Percentiles rank a stretch among this genome's conserved stretches.
phyloP scores from a whole-genome alignment of 2,329 filamentous ascomycete species.

The Sclerotiophoma versabilis region DNA sequence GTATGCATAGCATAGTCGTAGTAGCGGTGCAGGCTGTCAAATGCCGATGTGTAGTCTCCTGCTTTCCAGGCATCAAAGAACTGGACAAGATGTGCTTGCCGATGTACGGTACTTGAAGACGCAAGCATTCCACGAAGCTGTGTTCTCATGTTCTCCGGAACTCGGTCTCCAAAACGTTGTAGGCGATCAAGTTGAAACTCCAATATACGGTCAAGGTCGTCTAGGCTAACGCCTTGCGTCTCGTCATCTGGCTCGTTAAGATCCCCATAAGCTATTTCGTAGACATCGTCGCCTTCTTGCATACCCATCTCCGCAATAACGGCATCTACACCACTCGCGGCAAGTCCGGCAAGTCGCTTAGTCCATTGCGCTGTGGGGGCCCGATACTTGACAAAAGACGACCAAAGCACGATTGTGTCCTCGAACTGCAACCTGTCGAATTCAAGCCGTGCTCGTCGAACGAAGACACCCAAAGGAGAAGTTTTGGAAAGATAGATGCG shows the following conservation, averaged over 20 bases:
- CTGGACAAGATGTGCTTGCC: slow-evolving; percentile 77
- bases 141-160: slow-evolving; percentile 76
- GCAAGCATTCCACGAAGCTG: slow-evolving; percentile 73
- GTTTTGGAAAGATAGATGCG: slow-evolving; percentile 71
- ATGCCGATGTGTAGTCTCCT: slow-evolving; percentile 87
- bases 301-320: slow-evolving; percentile 67
- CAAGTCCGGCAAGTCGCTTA: slow-evolving; percentile 47
- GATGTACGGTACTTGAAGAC: slow-evolving; percentile 72
- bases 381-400: slow-evolving; percentile 79
- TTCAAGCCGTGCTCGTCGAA: slow-evolving; percentile 79
- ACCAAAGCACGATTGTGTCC: slow-evolving; percentile 81
- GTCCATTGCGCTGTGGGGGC: slow-evolving; percentile 74
- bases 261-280: slow-evolving; percentile 59
- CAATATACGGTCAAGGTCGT: slow-evolving; percentile 80
- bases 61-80: slow-evolving; percentile 93
- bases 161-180: slow-evolving; percentile 82
- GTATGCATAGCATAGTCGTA: slow-evolving; percentile 96
- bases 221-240: slow-evolving; percentile 67
- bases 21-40: slow-evolving; percentile 91
- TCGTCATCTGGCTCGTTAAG: slow-evolving; percentile 52
- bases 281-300: slow-evolving; percentile 58
- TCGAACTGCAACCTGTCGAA: slow-evolving; percentile 82
- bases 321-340: slow-evolving; percentile 59
- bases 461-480: slow-evolving; percentile 82
- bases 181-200: slow-evolving; percentile 90